A percentile compares a stretch with the other conserved stretches of the same genome.
Conservation (phyloP, 2,329 filamentous ascomycete species). For the Bretziella fagacearum region DNA sequence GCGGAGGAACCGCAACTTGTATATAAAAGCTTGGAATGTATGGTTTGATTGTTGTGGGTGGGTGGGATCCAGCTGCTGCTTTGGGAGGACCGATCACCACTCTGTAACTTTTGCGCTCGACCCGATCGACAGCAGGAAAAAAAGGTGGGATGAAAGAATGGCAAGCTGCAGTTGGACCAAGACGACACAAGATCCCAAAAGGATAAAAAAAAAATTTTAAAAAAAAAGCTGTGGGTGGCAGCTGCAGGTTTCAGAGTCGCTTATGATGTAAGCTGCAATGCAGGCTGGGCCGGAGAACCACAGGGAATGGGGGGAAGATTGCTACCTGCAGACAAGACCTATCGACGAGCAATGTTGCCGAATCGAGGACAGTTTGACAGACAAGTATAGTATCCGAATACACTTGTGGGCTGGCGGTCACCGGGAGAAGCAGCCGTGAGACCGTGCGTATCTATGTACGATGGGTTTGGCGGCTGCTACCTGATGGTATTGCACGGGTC, state of each 20-base stretch:
- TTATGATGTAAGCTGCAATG: conserved; percentile 1
- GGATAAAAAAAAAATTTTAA: neutral
- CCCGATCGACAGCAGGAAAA: neutral
- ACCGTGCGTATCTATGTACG: conserved; percentile 1
- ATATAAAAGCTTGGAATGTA: neutral
- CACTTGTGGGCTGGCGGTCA: neutral
- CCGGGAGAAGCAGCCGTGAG: neutral
- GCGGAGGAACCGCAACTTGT: neutral
- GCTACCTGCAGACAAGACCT: neutral
- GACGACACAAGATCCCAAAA: neutral
- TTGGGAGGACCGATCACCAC: neutral
- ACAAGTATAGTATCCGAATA: neutral
- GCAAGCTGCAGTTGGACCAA: neutral
- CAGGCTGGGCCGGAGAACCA: neutral
- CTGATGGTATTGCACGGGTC: neutral
- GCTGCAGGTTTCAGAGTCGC: neutral
- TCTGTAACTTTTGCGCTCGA: neutral
- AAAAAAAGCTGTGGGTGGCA: neutral
- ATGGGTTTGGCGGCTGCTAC: neutral
- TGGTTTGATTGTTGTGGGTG: neutral
- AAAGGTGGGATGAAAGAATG: neutral
- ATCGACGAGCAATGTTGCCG: neutral
- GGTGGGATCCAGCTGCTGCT: neutral
- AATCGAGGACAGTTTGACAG: neutral
- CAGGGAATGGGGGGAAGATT: neutral